A percentile compares a stretch with the other conserved stretches of the same genome.
Evolutionary conservation across 768 basidiomycete genomes (phyloP).

Genomic region (Asterophora lycoperdoides): DNA sequence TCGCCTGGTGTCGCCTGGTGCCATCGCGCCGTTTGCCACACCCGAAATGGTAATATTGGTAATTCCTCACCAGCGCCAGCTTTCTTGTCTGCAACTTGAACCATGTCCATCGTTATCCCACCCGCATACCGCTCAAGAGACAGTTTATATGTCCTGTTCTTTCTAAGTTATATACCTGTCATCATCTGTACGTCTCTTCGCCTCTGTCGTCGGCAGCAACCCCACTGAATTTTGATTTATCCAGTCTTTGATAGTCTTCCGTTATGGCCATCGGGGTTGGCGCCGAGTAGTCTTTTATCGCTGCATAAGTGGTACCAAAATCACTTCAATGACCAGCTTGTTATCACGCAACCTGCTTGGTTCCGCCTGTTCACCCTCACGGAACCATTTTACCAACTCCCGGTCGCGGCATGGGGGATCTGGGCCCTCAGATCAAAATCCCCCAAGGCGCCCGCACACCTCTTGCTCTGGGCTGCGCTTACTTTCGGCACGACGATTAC

Average conservation of each 20-base stretch:
- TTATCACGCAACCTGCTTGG: conserved; percentile 19
- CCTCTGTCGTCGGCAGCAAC: background rate
- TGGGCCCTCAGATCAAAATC: conserved; percentile 19
- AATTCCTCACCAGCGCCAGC: no score
- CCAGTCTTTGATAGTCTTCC: conserved; percentile 19
- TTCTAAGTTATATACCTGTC: conserved; percentile 15
- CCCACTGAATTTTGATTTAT: background rate
- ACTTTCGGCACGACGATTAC: conserved; percentile 18
- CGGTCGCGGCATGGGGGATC: conserved; percentile 17
- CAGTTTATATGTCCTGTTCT: conserved; percentile 16
- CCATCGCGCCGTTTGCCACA: background rate
- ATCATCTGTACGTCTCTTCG: conserved; percentile 12
- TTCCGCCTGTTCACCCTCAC: conserved; percentile 19
- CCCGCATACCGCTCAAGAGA: conserved; percentile 13
- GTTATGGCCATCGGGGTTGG: conserved; percentile 16
- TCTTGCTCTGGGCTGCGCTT: conserved; percentile 19
- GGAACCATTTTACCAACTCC: conserved; percentile 20
- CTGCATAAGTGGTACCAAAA: conserved; percentile 17
- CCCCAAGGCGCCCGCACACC: conserved; percentile 15
- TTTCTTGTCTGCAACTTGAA: background rate
- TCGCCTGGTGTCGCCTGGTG: no score
- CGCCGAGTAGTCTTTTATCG: conserved; percentile 15
- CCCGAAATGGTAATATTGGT: background rate
- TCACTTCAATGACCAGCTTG: conserved; percentile 21
- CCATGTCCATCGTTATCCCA: conserved; percentile 11